Conservation (phyloP, 352 stramenopile genomes). For the Phytophthora uliginosa region DNA sequence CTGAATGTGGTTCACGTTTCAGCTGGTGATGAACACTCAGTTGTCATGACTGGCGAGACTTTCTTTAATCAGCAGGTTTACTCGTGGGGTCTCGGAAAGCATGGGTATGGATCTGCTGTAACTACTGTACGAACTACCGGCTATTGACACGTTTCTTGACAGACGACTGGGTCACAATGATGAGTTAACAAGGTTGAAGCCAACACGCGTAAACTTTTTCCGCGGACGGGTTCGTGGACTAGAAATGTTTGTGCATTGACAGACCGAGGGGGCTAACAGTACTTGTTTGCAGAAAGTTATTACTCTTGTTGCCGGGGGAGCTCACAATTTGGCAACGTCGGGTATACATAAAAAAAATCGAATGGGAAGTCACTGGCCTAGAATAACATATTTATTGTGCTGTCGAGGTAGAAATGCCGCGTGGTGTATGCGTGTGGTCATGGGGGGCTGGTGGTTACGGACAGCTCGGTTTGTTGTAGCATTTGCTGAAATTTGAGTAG, state of each 20-base stretch:
- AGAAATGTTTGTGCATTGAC: not conserved
- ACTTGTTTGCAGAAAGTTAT: conserved; percentile 73
- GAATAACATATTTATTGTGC: not conserved
- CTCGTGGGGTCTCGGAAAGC: conserved; percentile 73
- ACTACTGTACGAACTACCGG: not conserved
- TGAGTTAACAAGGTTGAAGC: conserved; percentile 56
- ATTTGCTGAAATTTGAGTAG: not conserved
- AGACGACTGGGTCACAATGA: conserved; percentile 82
- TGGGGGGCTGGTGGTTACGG: conserved; percentile 75
- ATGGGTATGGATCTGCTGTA: conserved; percentile 51
- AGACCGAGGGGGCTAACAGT: not conserved
- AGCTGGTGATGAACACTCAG: conserved; percentile 77
- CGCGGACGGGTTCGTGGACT: conserved; percentile 51
- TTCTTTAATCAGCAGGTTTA: conserved; percentile 84
- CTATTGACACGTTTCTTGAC: not conserved
- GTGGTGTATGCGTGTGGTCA: conserved; percentile 75
- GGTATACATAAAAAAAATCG: conserved; percentile 33
- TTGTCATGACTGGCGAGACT: conserved; percentile 71
- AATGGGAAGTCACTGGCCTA: not conserved
- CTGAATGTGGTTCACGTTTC: conserved; percentile 66
- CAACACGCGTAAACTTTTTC: conserved; percentile 79
- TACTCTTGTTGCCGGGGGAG: conserved; percentile 55
- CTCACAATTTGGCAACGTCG: conserved; percentile 76
- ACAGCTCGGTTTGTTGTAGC: conserved; percentile 57
- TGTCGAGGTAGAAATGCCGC: conserved; percentile 51